phyloP scores from a whole-genome alignment of 805 yeast genomes.

The Saturnispora hagleri region DNA sequence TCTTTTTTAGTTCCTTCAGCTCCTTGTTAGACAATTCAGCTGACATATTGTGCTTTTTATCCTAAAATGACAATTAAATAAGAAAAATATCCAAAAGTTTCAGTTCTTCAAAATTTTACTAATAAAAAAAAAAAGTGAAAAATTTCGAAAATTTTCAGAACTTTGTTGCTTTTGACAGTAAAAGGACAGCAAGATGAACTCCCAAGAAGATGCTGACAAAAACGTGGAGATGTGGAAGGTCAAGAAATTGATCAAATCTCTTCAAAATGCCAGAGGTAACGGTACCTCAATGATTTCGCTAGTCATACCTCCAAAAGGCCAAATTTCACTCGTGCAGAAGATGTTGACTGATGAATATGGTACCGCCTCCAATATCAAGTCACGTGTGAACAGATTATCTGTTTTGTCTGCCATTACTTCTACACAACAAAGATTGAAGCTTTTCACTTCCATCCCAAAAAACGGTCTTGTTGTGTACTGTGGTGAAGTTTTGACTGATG shows the following conservation, averaged over 20 bases:
- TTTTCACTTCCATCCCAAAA: conserved; percentile 82
- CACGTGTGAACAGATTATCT: conserved; percentile 92
- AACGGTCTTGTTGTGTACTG: conserved; percentile 95
- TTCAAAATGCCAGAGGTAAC: conserved; percentile 91
- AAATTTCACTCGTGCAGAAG: conserved; percentile 77
- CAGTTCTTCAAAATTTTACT: not conserved
- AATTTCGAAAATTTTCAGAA: conserved; percentile 33
- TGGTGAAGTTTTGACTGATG: conserved; percentile 96
- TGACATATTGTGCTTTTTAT: not conserved
- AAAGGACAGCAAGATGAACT: conserved; percentile 21
- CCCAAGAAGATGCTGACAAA: conserved; percentile 84
- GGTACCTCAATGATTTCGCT: conserved; percentile 99
- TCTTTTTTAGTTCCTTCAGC: conserved; percentile 9
- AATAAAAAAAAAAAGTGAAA: not conserved
- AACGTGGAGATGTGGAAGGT: conserved; percentile 99
- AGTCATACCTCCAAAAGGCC: conserved; percentile 93
- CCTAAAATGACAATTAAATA: not conserved
- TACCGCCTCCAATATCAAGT: conserved; percentile 95
- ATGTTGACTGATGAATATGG: conserved; percentile 98
- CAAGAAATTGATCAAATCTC: conserved; percentile 82
- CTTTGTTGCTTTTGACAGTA: conserved; percentile 53
- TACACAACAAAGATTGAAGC: conserved; percentile 91
- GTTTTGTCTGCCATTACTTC: conserved; percentile 96
- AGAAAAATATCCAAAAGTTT: not conserved
- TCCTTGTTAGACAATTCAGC: conserved; percentile 8